Percentiles rank a stretch among this genome's conserved stretches.
Evolutionary conservation across 805 yeast genomes (phyloP).

Genomic region (Debaryomyces tyrocola): DNA sequence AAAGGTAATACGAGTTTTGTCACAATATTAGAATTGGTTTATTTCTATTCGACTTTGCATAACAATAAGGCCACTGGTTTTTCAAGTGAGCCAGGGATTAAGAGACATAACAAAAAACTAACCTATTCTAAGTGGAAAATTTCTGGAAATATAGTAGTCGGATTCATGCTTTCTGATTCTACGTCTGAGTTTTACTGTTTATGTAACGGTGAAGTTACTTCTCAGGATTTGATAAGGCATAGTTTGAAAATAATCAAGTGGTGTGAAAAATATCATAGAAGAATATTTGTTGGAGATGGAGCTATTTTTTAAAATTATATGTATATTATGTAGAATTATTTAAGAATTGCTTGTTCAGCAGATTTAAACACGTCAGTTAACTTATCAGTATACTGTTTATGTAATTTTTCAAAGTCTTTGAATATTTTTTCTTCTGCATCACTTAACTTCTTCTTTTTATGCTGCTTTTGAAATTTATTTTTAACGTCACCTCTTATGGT

Average conservation of each 20-base stretch:
- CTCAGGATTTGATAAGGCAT: constrained; percentile 57
- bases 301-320: constrained; percentile 42
- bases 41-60: constrained; percentile 30
- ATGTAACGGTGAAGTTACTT: constrained; percentile 47
- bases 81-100: constrained; percentile 13
- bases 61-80: constrained; percentile 20
- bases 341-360: constrained; percentile 51
- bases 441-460: constrained; percentile 48
- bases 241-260: constrained; percentile 68
- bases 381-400: constrained; percentile 61
- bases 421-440: constrained; percentile 56
- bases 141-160: constrained; percentile 19
- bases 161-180: constrained; percentile 38
- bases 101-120: constrained; percentile 38
- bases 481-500: constrained; percentile 51
- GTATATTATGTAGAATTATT: constrained; percentile 16
- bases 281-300: constrained; percentile 75
- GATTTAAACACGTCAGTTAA: constrained; percentile 55
- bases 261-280: constrained; percentile 70
- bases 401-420: constrained; percentile 65
- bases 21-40: constrained; percentile 37
- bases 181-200: constrained; percentile 39
- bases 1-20: constrained; percentile 14
- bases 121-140: constrained; percentile 46
- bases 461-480: constrained; percentile 57